phyloP scores from a whole-genome alignment of 208 protist genomes.

The Leptomonas pyrrhocoris region DNA sequence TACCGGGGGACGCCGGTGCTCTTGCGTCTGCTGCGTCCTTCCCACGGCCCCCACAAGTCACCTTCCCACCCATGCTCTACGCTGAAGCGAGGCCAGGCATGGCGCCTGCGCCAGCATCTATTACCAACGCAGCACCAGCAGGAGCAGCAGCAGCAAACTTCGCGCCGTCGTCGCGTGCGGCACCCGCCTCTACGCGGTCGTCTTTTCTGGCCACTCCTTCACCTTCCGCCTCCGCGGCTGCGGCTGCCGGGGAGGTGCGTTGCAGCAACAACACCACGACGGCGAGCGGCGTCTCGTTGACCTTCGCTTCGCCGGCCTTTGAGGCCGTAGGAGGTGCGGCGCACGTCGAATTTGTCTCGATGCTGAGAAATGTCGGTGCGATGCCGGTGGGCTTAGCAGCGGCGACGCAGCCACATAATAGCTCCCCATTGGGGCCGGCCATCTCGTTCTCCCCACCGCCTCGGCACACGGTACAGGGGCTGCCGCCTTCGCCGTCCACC shows the following conservation, averaged over 20 bases:
- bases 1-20: too few species aligned
- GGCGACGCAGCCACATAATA: neutral
- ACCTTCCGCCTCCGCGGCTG: neutral
- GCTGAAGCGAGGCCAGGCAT: too few species aligned
- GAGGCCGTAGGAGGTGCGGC: neutral
- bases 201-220: neutral
- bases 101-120: too few species aligned
- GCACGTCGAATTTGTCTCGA: too few species aligned
- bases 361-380: too few species aligned
- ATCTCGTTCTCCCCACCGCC: neutral
- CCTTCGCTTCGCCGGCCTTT: neutral
- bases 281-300: constrained; percentile 5
- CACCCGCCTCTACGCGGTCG: neutral
- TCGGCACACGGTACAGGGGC: neutral
- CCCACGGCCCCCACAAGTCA: too few species aligned
- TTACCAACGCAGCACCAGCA: too few species aligned
- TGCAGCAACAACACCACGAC: constrained; percentile 7
- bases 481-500: neutral
- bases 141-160: too few species aligned
- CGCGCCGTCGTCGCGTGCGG: neutral
- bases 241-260: neutral
- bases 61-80: too few species aligned
- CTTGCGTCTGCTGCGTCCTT: too few species aligned
- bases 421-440: neutral
- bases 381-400: neutral